Base-by-base conservation (phyloP, 805 yeast species). In the Starmerella stigmatis region DNA sequence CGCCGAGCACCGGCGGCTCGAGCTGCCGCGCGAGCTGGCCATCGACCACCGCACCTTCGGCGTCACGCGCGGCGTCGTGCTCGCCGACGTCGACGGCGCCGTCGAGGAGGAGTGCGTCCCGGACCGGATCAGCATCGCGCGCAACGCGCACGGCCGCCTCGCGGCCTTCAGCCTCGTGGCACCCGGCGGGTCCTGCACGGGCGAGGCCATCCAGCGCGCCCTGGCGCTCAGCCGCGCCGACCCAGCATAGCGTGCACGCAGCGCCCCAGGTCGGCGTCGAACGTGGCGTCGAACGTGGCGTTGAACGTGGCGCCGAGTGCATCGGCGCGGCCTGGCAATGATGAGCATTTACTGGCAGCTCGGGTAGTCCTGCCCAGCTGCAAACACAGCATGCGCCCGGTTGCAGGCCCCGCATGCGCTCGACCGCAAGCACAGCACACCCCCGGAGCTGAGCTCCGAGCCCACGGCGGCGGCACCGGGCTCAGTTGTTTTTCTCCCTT, bases 31-130 rank as follows among this genome's bases (percentile, higher is more conserved):
- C 27, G 64, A 70, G 38, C 51, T 55, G 0, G 57, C 54, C 4
- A 63, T 52, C 45, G 60, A 68, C 5, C 66, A 72, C 3, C 75
- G 78, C 43, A 48, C 53, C 3, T 79, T 75, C 59, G 94, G 94
- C 11, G 62, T 81, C 1, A 70, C 73, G 15, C 28, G 23, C 6
- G 48, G 48, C 1, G 66, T 76, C 0, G 55, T 84, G 13, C 60
- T 86, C 38, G 78, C 83, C 1, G 96, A 86, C 58, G 57, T 84
- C 32, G 94, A 85, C 59, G 94, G 94, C 12, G 89, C 81, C 49
- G 81, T 86, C 5, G 96, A 86, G 61, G 94, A 85, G 56, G 57
- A 67, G 11, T 69, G 78, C 26, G 69, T 79, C 3, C 63, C 63
- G 35, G 75, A 82, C 34, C 70, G 76, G 16, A 63, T 84, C 13